Percentiles rank a stretch among this genome's conserved stretches.
phyloP scores from a whole-genome alignment of 441 rosid genomes.

The Jatropha multifida region DNA sequence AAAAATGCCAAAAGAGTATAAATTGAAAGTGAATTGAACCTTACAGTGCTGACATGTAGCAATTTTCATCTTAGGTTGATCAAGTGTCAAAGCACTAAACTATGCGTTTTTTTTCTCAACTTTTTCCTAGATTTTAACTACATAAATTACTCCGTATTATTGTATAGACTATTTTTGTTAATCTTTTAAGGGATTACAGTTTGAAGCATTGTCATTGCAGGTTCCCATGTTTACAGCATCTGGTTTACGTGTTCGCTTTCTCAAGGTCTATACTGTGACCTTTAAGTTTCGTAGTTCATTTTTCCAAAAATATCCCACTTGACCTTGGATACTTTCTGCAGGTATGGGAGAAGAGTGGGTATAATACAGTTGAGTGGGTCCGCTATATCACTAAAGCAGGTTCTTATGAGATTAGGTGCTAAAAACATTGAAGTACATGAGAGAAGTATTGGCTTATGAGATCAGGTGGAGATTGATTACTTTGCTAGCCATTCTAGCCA shows the following conservation, averaged over 20 bases:
- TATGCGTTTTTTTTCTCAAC: background rate
- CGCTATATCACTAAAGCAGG: conserved; percentile 97
- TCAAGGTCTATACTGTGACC: conserved; percentile 54
- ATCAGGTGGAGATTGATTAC: conserved; percentile 5
- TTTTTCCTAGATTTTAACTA: background rate
- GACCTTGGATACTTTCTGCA: conserved; percentile 29
- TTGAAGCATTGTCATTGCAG: conserved; percentile 36
- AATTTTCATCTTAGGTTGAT: no score
- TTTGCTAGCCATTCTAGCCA: conserved; percentile 13
- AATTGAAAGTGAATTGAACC: no score
- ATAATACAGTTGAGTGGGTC: conserved; percentile 99
- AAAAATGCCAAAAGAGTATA: no score
- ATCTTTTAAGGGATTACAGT: background rate
- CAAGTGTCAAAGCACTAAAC: no score
- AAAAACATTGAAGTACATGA: conserved; percentile 24
- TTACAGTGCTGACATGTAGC: no score
- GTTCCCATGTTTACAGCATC: conserved; percentile 99
- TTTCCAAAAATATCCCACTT: background rate
- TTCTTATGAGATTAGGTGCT: conserved; percentile 97
- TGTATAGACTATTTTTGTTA: background rate
- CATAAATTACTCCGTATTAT: background rate
- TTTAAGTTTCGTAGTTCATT: background rate
- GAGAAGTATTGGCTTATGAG: background rate
- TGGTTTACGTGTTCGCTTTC: conserved; percentile 95
- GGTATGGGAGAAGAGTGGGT: conserved; percentile 99